These are phyloP conservation scores for Colletotrichum musicola DNA, from an alignment of 2,329 filamentous ascomycete genomes.

Conservation along the genomic window DNA sequence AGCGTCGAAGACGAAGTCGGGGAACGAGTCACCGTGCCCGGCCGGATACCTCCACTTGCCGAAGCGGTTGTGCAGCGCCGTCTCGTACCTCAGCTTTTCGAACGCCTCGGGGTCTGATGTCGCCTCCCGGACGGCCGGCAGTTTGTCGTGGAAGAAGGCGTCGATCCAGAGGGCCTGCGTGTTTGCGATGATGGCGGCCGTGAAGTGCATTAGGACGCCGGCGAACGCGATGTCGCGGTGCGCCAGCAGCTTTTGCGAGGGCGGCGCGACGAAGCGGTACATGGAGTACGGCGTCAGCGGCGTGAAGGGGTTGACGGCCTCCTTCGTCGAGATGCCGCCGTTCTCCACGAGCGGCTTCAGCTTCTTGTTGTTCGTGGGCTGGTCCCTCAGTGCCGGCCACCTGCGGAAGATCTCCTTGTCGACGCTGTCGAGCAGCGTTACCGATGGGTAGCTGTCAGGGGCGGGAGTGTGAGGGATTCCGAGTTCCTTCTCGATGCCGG, in stretches of 20 bases:
- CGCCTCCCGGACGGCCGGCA: constrained; percentile 48
- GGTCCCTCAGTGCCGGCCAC: constrained; percentile 32
- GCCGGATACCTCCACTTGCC: constrained; percentile 77
- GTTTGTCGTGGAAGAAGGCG: constrained; percentile 52
- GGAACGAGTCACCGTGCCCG: constrained; percentile 72
- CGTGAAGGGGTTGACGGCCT: constrained; percentile 35
- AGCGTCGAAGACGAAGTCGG: constrained; percentile 82
- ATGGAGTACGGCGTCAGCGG: constrained; percentile 41
- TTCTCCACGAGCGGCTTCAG: constrained; percentile 31
- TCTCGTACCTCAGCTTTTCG: constrained; percentile 61
- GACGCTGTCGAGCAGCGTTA: constrained; percentile 23
- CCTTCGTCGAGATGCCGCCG: constrained; percentile 32
- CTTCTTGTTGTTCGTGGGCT: constrained; percentile 34
- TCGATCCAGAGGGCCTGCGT: constrained; percentile 60
- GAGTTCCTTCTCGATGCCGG: constrained; percentile 59
- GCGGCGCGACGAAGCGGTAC: constrained; percentile 48
- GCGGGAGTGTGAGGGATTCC: constrained; percentile 59
- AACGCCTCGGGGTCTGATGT: constrained; percentile 49
- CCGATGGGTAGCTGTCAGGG: constrained; percentile 27
- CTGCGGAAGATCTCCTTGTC: constrained; percentile 33
- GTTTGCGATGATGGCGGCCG: constrained; percentile 49
- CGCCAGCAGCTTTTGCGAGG: constrained; percentile 34
- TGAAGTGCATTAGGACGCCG: constrained; percentile 47
- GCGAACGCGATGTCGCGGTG: constrained; percentile 48
- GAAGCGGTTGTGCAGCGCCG: constrained; percentile 75